Conservation (phyloP, 306 rosid genomes). For the Rosa multiflora region DNA sequence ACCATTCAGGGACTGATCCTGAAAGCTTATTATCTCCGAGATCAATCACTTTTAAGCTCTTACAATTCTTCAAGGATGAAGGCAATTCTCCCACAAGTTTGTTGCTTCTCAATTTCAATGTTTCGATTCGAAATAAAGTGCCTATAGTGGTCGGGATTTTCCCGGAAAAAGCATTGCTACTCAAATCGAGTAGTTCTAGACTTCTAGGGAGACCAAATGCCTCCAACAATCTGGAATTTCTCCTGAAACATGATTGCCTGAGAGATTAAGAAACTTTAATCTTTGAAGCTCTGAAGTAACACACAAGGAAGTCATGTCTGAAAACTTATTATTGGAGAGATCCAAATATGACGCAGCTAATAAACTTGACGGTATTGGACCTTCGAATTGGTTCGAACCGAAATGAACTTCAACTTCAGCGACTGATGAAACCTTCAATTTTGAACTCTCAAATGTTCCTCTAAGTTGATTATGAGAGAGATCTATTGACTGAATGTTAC, state of each 20-base stretch:
- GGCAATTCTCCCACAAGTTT: constrained; percentile 6
- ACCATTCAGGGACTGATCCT: neutral
- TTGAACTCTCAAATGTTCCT: neutral
- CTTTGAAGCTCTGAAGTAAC: fast-evolving
- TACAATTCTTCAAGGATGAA: neutral
- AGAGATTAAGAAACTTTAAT: neutral
- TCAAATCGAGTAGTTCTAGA: neutral
- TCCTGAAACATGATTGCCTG: neutral
- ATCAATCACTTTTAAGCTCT: neutral
- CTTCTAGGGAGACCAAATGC: neutral
- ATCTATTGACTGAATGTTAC: fast-evolving
- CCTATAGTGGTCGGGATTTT: neutral
- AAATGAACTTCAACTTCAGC: neutral
- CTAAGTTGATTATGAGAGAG: neutral
- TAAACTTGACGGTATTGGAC: neutral
- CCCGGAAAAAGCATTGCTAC: neutral
- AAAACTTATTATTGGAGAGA: neutral
- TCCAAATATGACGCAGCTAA: neutral
- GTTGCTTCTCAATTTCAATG: constrained; percentile 10
- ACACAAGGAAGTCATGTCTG: neutral
- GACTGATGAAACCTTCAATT: neutral
- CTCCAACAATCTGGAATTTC: constrained; percentile 17
- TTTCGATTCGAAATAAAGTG: neutral
- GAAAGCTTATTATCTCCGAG: constrained; percentile 8
- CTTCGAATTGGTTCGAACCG: neutral